These are phyloP conservation scores for Citrus inodora DNA, from an alignment of 345 rosid genomes.

Conservation along the genomic window DNA sequence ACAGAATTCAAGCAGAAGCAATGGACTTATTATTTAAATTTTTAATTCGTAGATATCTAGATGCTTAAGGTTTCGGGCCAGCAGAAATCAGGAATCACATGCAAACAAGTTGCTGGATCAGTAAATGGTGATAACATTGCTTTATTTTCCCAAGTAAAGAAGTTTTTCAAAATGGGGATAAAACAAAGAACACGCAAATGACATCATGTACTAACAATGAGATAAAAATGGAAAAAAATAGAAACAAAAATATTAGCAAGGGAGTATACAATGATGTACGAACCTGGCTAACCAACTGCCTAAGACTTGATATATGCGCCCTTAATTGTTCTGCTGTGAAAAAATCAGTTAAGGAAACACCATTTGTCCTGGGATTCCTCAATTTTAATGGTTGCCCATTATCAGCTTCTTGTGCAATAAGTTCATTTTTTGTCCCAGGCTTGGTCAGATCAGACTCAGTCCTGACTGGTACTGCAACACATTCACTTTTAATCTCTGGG, in stretches of 20 bases:
- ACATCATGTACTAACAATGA: background rate
- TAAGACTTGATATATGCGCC: slow-evolving; percentile 45
- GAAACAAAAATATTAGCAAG: background rate
- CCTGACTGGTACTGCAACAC: background rate
- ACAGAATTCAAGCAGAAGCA: background rate
- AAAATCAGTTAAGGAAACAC: slow-evolving; percentile 40
- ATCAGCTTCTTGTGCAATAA: slow-evolving; percentile 9
- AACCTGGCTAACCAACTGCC: slow-evolving; percentile 32
- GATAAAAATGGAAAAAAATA: background rate
- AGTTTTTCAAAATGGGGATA: background rate
- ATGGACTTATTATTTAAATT: background rate
- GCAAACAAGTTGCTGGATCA: background rate
- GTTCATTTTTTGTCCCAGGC: background rate
- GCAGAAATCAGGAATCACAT: background rate
- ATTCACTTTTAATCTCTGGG: background rate
- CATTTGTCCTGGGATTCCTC: slow-evolving; percentile 19
- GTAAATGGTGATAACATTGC: background rate
- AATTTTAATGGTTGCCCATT: slow-evolving; percentile 4
- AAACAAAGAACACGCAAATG: background rate
- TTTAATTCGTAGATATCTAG: background rate
- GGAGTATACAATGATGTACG: background rate
- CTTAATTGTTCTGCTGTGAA: slow-evolving; percentile 43
- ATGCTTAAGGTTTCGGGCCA: background rate
- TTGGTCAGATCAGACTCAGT: background rate
- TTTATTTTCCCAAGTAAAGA: background rate